Conservation (phyloP, 441 rosid genomes). For the Omphalea diandra region DNA sequence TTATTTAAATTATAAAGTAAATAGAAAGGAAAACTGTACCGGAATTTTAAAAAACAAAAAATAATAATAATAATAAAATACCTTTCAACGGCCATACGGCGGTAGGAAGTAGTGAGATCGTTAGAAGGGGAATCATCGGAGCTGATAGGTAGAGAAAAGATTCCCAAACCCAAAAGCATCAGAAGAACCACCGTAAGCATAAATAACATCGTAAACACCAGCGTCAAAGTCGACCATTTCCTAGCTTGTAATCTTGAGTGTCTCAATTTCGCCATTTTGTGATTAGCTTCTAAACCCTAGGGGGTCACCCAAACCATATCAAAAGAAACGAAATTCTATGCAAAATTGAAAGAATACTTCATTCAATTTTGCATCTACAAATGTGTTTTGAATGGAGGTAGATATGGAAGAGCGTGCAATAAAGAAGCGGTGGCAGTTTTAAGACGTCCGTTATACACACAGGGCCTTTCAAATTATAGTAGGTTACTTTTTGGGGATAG, state of each 20-base stretch:
- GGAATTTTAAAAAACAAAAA: too few relatives aligned
- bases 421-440: neutral
- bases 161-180: slow-evolving; percentile 64
- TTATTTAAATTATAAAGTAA: neutral
- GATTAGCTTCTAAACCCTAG: slow-evolving; percentile 27
- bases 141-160: slow-evolving; percentile 61
- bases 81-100: slow-evolving; percentile 56
- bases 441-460: neutral
- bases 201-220: slow-evolving; percentile 46
- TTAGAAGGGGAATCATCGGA: slow-evolving; percentile 46
- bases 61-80: slow-evolving; percentile 18
- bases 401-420: too few relatives aligned
- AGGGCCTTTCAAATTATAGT: neutral
- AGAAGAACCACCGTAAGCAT: slow-evolving; percentile 58
- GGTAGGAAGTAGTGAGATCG: slow-evolving; percentile 50
- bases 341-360: neutral
- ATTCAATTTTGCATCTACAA: neutral
- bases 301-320: slow-evolving; percentile 17
- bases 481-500: neutral
- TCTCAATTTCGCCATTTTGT: slow-evolving; percentile 56
- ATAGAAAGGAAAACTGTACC: too few relatives aligned
- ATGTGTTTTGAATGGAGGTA: neutral
- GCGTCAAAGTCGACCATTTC: slow-evolving; percentile 52
- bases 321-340: neutral
- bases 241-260: slow-evolving; percentile 51